These are phyloP conservation scores for Hyparrhenia diplandra DNA, from an alignment of 176 grass and related monocot species.

Conservation along the genomic window DNA sequence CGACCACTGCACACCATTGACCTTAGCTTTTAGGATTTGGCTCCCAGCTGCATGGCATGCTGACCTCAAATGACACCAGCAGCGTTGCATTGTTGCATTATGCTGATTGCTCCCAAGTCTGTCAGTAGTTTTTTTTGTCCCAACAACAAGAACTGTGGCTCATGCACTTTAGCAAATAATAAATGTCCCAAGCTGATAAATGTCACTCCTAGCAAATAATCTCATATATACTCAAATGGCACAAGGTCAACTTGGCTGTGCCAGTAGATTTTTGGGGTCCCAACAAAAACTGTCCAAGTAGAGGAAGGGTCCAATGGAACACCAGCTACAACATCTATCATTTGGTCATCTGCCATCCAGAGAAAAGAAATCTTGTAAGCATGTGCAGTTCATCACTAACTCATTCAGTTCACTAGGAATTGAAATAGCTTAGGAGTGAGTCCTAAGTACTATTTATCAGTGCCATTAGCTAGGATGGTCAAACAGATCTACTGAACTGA, in stretches of 20 bases:
- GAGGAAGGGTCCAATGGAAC: conserved; percentile 50
- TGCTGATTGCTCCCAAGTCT: too few relatives aligned
- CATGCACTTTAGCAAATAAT: too few relatives aligned
- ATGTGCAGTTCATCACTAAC: conserved; percentile 17
- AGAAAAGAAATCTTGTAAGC: not conserved
- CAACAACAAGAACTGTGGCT: too few relatives aligned
- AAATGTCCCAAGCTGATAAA: not conserved
- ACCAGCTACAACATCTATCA: not conserved
- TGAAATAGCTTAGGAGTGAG: not conserved
- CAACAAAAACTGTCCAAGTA: conserved; percentile 33
- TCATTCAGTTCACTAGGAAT: not conserved
- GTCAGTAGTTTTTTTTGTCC: too few relatives aligned
- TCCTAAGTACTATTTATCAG: not conserved
- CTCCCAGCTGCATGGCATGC: conserved; percentile 1
- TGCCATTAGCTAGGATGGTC: not conserved
- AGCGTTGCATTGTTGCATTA: too few relatives aligned
- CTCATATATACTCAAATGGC: not conserved
- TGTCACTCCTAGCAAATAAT: not conserved
- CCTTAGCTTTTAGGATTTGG: not conserved
- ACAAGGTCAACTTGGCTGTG: too few relatives aligned
- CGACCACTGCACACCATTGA: not conserved
- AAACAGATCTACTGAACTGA: not conserved
- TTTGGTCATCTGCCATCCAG: not conserved
- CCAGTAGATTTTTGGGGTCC: not conserved
- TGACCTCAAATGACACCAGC: conserved; percentile 50